Base-by-base conservation (phyloP, 179 eudicot genomes). In the Corrigiola litoralis region DNA sequence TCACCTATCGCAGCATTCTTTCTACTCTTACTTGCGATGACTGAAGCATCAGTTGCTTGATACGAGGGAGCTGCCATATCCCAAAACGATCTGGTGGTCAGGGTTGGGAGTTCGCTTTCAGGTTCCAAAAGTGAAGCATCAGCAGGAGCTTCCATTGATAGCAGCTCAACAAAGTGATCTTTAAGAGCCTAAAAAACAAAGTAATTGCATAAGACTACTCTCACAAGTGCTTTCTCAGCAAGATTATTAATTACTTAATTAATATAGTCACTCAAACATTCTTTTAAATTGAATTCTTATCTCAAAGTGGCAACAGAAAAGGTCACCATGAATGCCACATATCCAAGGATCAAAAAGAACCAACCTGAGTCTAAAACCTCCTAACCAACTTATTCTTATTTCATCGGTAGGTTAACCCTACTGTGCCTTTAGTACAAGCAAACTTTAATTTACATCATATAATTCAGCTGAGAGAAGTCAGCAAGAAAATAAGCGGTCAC, bases 141-240 rank as follows among this genome's bases (percentile, higher is more conserved):
- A 38, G 72, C 63, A 25, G 95, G 86, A 61, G 82, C 77, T 62
- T 86, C 92, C 81, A 84, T 69, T 0, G 90, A 80, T 72, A 88
- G 82, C 77, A 90, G 64, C 80, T 90, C 97, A 2, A 77, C 82
- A 71, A 82, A 82, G 70, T 84, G 92, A 66, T 86, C 92, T 74
- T 68, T 81, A 16, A 88, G 63, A 68, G 75, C 92, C 97, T 87
- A 53, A 29, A n/a, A 23, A 54, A 41, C 32, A 52, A 10, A 61
- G 13, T 20, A 18, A 7, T 65, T 33, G 32, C n/a, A 1, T 24
- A 23, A 5, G 21, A 5, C 1, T 8, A 13, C 44, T 34, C 20
- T 11, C 18, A 21, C 47, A 13, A 21, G 17, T 13, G 14, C 21
- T 14, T 24, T 59, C 36, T 17, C 4, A 18, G 17, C 23, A 59